Base-by-base conservation (phyloP, 2,329 filamentous ascomycete species). In the Venturia nashicola region DNA sequence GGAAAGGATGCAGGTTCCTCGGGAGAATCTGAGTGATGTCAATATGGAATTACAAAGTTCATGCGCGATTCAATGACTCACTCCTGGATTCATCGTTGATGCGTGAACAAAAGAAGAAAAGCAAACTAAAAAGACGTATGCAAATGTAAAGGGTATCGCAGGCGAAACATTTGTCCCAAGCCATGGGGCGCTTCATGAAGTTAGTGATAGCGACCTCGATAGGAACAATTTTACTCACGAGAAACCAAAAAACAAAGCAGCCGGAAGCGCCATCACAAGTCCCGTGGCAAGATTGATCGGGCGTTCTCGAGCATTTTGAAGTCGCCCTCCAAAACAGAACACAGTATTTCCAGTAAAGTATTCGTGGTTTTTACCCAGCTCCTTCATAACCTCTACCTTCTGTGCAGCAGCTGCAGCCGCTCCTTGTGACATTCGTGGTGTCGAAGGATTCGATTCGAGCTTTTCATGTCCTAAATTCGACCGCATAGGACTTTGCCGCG, bases 51-150 rank as follows among this genome's bases (percentile, higher is more conserved):
- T 23, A 61, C 59, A 62, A 54, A 20, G 12, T 57, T 44, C 1
- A 23, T 27, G 20, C 3, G 20, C 20, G n/a, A 39, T 20, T n/a
- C 36, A 63, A 20, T 43, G 57, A 83, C 90, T 82, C 83, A 96
- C 91, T 65, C 94, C 94, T 39, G 94, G 93, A 76, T 99, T 93
- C 55, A 93, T 89, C 62, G 89, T 83, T 2, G 94, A 97, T 4
- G 93, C 94, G 76, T 97, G 93, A 64, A 97, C 71, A 72, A 97
- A 99, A 3, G 94, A 97, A 32, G 92, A 96, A 59, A 97, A 80
- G 75, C 90, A 95, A 36, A 99, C 80, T 73, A 89, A 92, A 71
- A 91, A 91, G n/a, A 97, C 72, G 73, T 99, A 99, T 62, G 86
- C 92, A 77, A 96, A 97, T 54, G 90, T 76, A 69, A 97, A 85